Evolutionary conservation across 257 asterid genomes (phyloP).

Genomic region (Solanum pennellii): DNA sequence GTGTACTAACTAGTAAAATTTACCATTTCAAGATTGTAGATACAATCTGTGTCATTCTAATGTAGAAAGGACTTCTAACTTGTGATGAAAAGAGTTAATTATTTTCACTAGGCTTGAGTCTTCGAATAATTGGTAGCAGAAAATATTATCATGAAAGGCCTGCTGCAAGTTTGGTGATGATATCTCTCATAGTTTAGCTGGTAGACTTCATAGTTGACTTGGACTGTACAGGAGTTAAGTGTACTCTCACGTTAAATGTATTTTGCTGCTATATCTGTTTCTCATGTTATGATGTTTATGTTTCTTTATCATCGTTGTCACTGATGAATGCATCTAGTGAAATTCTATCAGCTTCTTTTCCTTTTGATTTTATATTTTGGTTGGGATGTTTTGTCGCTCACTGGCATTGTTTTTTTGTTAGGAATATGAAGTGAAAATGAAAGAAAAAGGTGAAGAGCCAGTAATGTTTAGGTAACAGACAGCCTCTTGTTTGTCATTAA

Average conservation of each 20-base stretch:
- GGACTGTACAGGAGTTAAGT: not conserved
- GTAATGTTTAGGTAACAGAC: conserved; percentile 90
- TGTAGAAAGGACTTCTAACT: not conserved
- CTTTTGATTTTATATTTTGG: not conserved
- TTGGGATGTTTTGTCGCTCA: not conserved
- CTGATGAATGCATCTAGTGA: not conserved
- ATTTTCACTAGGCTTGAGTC: not conserved
- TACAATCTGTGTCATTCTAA: not conserved
- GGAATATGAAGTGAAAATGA: conserved; percentile 86
- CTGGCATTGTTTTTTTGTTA: conserved; percentile 11
- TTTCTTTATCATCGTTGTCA: not conserved
- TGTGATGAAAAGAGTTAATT: not conserved
- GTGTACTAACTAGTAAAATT: not conserved
- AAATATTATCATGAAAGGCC: not conserved
- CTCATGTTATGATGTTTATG: not conserved
- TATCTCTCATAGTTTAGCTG: not conserved
- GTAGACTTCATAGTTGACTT: not conserved
- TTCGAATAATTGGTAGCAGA: not conserved
- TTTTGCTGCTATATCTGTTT: not conserved
- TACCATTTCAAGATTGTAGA: not conserved
- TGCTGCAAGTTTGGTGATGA: not conserved
- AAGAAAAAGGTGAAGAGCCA: conserved; percentile 95
- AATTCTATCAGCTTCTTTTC: not conserved
- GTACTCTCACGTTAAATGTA: not conserved
- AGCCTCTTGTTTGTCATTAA: not conserved